Base-by-base conservation (phyloP, 2,329 filamentous ascomycete species). In the Curvularia verruculosa region DNA sequence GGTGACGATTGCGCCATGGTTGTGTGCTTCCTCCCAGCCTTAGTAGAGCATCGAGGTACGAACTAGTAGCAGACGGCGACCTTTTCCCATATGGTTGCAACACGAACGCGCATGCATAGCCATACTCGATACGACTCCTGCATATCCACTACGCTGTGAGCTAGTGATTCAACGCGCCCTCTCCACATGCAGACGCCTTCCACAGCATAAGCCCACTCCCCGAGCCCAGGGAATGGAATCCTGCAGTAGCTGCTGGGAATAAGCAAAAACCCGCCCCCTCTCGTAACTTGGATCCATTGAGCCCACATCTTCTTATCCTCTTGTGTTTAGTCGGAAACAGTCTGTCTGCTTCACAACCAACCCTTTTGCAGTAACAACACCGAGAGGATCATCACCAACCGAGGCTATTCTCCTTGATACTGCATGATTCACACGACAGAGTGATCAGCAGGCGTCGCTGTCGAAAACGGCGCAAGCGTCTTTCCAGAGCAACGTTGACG, bases 401-500 rank as follows among this genome's bases (percentile, higher is more conserved):
- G 41, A 52, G 55, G 44, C 39, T 51, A 24, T 53, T 21, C 23
- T 36, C 15, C 6, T 43, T 19, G 23, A 26, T 19, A 28, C 15
- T 36, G 36, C 56, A 51, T 51, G 56, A 47, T 50, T 58, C 47
- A 43, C 50, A 57, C 61, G 8, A 37, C 52, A 59, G 5, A 46
- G 52, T 12, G 45, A 52, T 59, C 54, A 52, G 61, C 55, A 41
- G 55, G 54, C 56, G 63, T 62, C 49, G 57, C 57, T 49, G 28
- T 52, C 59, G 53, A 45, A 45, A 45, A 26, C n/a, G 47, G 61
- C 46, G 49, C 55, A 58, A 56, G 56, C 19, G 28, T 49, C 40
- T 46, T 58, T 60, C 54, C 60, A 54, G 52, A 59, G 49, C 59
- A 65, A 61, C 40, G 58, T 64, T 52, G 52, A 66, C 63, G 63